Evolutionary conservation across 2,329 filamentous ascomycete species (phyloP).

Genomic region (Dactylella cylindrospora): DNA sequence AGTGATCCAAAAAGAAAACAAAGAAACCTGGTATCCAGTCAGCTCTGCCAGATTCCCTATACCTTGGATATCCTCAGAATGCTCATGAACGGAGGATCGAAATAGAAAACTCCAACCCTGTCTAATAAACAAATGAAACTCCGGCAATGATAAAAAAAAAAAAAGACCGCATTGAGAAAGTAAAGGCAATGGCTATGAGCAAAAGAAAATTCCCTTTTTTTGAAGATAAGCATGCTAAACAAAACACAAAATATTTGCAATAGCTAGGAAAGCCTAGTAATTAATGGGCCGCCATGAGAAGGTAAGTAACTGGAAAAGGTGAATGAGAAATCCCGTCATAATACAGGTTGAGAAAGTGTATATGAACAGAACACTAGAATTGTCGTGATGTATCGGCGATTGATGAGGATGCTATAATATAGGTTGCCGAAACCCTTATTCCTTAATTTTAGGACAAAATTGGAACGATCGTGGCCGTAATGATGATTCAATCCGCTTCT

Average conservation of each 20-base stretch:
- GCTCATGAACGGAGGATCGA: too few relatives aligned
- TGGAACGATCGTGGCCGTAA: not conserved
- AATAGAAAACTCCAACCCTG: conserved; percentile 28
- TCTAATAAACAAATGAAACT: conserved; percentile 39
- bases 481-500: not conserved
- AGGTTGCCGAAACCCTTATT: not conserved
- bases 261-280: conserved; percentile 1
- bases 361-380: conserved; percentile 26
- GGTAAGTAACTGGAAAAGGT: not conserved
- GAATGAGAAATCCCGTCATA: conserved; percentile 5
- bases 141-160: conserved; percentile 25
- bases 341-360: conserved; percentile 23
- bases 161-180: not conserved
- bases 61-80: too few relatives aligned
- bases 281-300: conserved; percentile 3
- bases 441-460: not conserved
- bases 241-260: not conserved
- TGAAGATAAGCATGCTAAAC: conserved; percentile 5
- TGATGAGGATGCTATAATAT: not conserved
- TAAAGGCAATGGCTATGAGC: not conserved
- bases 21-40: too few relatives aligned
- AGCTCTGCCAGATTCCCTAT: too few relatives aligned
- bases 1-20: too few relatives aligned
- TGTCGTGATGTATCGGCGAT: conserved; percentile 14
- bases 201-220: conserved; percentile 3